Evolutionary conservation across 2,329 filamentous ascomycete genomes (phyloP), one percentile per base, ranked within the genome.

Genomic region (Chalaropsis ovoidea): DNA sequence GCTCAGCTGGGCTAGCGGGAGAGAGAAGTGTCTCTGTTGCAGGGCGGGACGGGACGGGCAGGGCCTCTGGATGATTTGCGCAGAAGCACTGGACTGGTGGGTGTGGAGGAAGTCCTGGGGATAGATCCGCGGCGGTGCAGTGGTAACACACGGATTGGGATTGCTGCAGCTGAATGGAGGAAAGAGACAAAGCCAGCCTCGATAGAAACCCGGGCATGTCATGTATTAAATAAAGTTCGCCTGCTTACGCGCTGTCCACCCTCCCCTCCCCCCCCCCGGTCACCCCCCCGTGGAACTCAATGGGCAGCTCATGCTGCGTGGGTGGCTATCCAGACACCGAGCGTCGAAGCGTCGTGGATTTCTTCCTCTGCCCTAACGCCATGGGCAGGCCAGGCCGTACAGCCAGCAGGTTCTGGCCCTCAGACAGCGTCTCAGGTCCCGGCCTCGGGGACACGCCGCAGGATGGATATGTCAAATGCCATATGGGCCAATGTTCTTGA

Each of bases 321-420:
- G 52, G 52, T 58, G 27, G 52, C 52, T 27, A 58, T 58, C 27
- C 8, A 58, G 27, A 58, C 24, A 35, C 52, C 52, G 52, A 58
- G 52, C 52, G 52, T 58, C 52, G 27, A 31, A 47, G 52, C 47
- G 19, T 58, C 52, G 24, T 13, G 39, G 27, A 22, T 5, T 31
- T 27, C 27, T 31, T 39, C 17, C 27, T 58, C 31, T 31, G 31
- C 24, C 24, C 13, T 58, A n/a, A 58, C 52, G 52, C 27, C 52
- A 58, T 39, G 52, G 52, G 31, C 27, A 58, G 27, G 52, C 24
- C 52, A 35, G 27, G 22, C 52, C 10, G 24, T 15, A 17, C 31
- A 31, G 31, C 31, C 31, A 31, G 31, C 31, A 31, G 6, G 31
- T 6, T 6, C 24, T 35, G 15, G 52, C 27, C 39, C 27, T 31